Base-by-base conservation (phyloP, 2,329 filamentous ascomycete genomes). In the Arachnomyces sp. region DNA sequence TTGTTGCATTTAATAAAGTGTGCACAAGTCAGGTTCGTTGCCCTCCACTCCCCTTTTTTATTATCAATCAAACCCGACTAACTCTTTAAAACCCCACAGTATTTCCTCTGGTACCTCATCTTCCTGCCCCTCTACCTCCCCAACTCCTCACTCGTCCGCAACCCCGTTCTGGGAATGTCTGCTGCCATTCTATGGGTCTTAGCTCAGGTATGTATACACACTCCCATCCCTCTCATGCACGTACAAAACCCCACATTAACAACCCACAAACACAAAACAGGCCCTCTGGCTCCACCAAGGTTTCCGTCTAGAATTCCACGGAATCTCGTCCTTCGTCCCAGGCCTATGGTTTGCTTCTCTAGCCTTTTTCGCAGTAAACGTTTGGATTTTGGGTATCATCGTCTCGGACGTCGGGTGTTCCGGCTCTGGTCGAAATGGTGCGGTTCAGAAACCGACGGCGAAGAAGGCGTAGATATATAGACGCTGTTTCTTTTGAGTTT, bases 1-100 rank as follows among this genome's bases (percentile, higher is more conserved):
- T 98, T 63, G 92, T 96, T 3, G 82, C 88, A 0, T 96, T 96
- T 53, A 98, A 98, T 68, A 98, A 98, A 69, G 92, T 98, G 46
- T 96, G 90, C 73, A 98, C 92, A 3, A 95, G 88, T 56, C 90
- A 96, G 75, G 87, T 92, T 75, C 48, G 74, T 57, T 11, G 21
- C 7, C 13, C 14, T 13, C 6, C 31, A 38, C 36, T 16, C 25
- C 21, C 18, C n/a, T 12, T 36, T 39, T 37, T 8, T 5, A 5
- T 21, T 8, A 25, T 28, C 38, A 37, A 28, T 43, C 39, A 45
- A 28, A 18, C 38, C 44, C 36, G 18, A 34, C 35, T 7, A 21
- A 11, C 3, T 6, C 34, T 5, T 14, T 6, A 6, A 16, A 36
- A n/a, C 6, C 14, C 9, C n/a, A 5, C 18, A 95, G 87, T 98